Base-by-base conservation (phyloP, 2,329 filamentous ascomycete species). In the Neocatenulostroma microsporum region DNA sequence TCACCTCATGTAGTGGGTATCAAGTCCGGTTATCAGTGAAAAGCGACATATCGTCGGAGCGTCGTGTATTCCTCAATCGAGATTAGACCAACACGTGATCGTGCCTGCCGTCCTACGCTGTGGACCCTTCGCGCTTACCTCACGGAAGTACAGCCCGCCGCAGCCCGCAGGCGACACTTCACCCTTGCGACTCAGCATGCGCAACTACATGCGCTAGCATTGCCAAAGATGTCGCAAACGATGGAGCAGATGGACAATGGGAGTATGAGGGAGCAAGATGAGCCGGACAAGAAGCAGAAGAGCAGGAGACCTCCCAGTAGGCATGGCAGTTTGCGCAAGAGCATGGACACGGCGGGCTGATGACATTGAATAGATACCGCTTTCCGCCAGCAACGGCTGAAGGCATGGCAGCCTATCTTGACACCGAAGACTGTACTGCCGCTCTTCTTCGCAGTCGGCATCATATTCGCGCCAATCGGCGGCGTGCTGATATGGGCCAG, bases 371-470 rank as follows among this genome's bases (percentile, higher is more conserved):
- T 56, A 94, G 86, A 96, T 68, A 96, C 89, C 41, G 91, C 91
- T 9, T 98, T 96, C 61, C 78, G 91, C 54, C 91, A 98, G 62
- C 91, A 98, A 66, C 80, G 91, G 59, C 68, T 98, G 63, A 95
- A 96, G 68, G 91, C 91, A 69, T 98, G 91, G 91, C 91, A 98
- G 67, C 89, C 89, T 24, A 95, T 96, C 57, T 72, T 95, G 34
- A 96, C 89, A 3, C 89, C 89, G 2, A 94, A 94, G 68, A 94
- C 87, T 30, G 86, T 93, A 23, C 70, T 93, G 21, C 87, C 87
- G 44, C 75, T 95, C 42, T 94, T 95, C 70, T 94, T 95, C 61
- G 76, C 76, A 34, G 80, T 95, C 53, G 88, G 86, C 41, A 74
- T 94, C 52, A 85, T 96, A 59, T 94, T 95, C 61, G 88, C 88